Evolutionary conservation across 2,329 filamentous ascomycete genomes (phyloP), one percentile per base, ranked within the genome.

Genomic region (Magnaporthiopsis rhizophila): DNA sequence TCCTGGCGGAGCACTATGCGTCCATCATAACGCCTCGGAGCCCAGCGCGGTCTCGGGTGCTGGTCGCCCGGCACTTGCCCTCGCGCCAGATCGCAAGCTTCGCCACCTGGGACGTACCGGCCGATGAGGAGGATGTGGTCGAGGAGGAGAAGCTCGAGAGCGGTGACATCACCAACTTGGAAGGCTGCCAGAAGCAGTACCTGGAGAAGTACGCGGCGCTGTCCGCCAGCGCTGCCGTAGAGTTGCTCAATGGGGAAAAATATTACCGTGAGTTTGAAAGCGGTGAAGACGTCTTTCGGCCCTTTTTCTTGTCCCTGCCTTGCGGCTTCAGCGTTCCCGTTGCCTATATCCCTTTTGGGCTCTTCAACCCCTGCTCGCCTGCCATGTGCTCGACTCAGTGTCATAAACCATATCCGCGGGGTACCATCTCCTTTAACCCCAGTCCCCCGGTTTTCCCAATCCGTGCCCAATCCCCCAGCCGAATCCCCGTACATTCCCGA

Each of bases 211-310:
- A 77, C 65, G 71, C 71, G 12, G 67, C 71, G 59, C 64, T 68
- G 21, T 69, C 71, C 15, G 71, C 71, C 64, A 68, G 68, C 65
- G 72, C 74, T 59, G 75, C 74, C 67, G 67, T 65, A 50, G 69
- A 70, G 64, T 69, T 69, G 18, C 69, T 77, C 61, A 73, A 74
- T 3, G 66, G 69, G 28, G 67, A 64, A 58, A 65, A 68, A 18
- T 76, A 77, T 67, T 77, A 75, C 66, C 73, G 76, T 78, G 68
- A 73, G 78, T 77, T 7, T 30, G 21, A 45, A 61, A 61, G 59
- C 34, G 59, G 45, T 53, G 21, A 53, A 53, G 18, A 53, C 18
- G 8, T n/a, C 12, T 21, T 53, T 53, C 45, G 45, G 45, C 45
- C 45, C 45, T 53, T 53, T 53, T 53, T 53, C n/a, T 53, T 3